Conservation (phyloP, 345 rosid genomes). For the Bretschneidera sinensis region DNA sequence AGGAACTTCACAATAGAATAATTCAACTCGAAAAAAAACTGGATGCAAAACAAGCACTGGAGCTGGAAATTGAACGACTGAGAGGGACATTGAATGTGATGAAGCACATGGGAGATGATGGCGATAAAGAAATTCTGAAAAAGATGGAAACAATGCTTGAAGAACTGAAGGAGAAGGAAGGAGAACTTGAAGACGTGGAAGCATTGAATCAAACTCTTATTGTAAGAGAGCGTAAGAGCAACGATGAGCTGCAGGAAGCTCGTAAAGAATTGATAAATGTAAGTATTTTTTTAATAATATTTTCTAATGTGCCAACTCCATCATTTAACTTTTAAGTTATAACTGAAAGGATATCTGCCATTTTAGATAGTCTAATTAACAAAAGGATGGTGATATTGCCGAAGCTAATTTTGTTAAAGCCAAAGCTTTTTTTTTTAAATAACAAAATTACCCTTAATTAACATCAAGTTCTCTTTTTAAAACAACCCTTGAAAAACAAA, state of each 20-base stretch:
- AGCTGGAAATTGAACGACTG: conserved; percentile 72
- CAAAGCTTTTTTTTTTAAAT: background rate
- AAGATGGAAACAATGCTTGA: conserved; percentile 54
- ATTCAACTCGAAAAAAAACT: conserved; percentile 65
- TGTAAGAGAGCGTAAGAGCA: conserved; percentile 76
- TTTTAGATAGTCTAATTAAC: conserved; percentile 4
- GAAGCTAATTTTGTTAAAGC: background rate
- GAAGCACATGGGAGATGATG: conserved; percentile 64
- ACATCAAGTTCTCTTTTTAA: no score
- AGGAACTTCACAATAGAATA: conserved; percentile 60
- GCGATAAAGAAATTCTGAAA: conserved; percentile 58
- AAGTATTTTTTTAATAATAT: conserved; percentile 25
- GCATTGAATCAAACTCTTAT: conserved; percentile 75
- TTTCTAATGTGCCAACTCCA: background rate
- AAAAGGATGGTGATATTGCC: background rate
- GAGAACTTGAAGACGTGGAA: conserved; percentile 61
- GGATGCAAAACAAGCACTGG: conserved; percentile 80
- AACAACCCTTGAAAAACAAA: no score
- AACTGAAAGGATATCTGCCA: background rate
- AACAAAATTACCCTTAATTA: no score
- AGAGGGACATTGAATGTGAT: conserved; percentile 61
- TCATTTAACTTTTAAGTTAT: background rate
- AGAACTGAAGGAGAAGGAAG: conserved; percentile 82
- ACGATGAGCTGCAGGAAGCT: conserved; percentile 90
- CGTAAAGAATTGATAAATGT: conserved; percentile 80